Evolutionary conservation across 768 basidiomycete genomes (phyloP).

Genomic region (Mycena vitilis): DNA sequence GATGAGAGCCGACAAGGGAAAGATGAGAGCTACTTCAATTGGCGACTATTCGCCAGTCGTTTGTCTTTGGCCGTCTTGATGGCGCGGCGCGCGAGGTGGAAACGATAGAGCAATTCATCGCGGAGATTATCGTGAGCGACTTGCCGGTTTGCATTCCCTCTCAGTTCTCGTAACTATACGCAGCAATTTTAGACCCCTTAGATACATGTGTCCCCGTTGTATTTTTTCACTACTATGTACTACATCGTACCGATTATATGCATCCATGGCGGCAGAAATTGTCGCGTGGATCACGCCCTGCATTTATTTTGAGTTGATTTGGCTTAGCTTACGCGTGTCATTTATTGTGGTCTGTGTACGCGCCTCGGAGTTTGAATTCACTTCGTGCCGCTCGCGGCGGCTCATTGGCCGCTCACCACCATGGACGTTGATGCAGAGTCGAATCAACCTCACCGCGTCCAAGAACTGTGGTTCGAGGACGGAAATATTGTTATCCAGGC

Average conservation of each 20-base stretch:
- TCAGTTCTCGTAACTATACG: background rate
- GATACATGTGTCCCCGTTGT: background rate
- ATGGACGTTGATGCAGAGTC: background rate
- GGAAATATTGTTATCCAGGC: constrained; percentile 20
- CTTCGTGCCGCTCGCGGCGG: background rate
- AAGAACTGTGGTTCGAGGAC: constrained; percentile 21
- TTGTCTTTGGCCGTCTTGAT: background rate
- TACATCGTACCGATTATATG: no score
- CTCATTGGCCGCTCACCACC: no score
- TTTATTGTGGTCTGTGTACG: constrained; percentile 1
- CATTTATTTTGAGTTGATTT: background rate
- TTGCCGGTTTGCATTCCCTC: background rate
- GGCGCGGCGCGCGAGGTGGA: background rate
- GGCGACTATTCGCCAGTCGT: background rate
- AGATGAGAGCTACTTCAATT: background rate
- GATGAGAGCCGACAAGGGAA: constrained; percentile 1
- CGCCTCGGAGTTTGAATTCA: constrained; percentile 13
- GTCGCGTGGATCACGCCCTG: background rate
- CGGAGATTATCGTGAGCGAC: no score
- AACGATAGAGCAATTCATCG: background rate
- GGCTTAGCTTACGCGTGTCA: background rate
- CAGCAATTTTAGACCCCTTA: background rate
- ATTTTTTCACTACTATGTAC: no score
- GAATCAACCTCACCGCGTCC: background rate
- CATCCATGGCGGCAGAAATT: no score